These are phyloP conservation scores for Neotropicomus parvogracilis DNA, from an alignment of 1,284 basidiomycete species.

Conservation along the genomic window DNA sequence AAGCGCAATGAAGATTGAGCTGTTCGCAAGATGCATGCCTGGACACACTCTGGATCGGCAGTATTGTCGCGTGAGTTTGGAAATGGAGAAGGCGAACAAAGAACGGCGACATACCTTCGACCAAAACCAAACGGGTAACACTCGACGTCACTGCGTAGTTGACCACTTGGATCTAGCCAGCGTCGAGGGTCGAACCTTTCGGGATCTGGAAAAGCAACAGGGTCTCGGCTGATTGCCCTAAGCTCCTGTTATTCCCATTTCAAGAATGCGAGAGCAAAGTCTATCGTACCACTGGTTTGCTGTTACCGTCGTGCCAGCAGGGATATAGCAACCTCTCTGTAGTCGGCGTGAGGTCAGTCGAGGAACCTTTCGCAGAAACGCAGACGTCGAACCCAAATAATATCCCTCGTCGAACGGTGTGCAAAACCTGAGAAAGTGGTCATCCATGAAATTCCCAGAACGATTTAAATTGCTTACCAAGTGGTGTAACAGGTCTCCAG, in stretches of 20 bases:
- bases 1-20: slow-evolving; percentile 21
- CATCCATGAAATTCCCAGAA: neutral
- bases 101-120: slow-evolving; percentile 37
- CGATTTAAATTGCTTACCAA: slow-evolving; percentile 33
- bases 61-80: slow-evolving; percentile 18
- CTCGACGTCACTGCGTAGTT: slow-evolving; percentile 37
- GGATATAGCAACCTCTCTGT: slow-evolving; percentile 54
- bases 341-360: neutral
- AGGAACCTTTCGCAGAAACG: neutral
- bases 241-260: neutral
- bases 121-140: slow-evolving; percentile 60
- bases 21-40: slow-evolving; percentile 23
- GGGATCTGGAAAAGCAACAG: too few species aligned
- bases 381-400: slow-evolving; percentile 44
- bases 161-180: too few species aligned
- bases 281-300: slow-evolving; percentile 53
- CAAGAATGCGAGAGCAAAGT: neutral
- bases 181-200: too few species aligned
- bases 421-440: slow-evolving; percentile 39
- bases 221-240: too few species aligned
- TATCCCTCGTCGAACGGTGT: slow-evolving; percentile 57
- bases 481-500: slow-evolving; percentile 60
- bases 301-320: slow-evolving; percentile 52
- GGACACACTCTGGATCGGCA: slow-evolving; percentile 23
- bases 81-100: neutral